phyloP scores from a whole-genome alignment of 2,329 filamentous ascomycete genomes.

The Sarocladium brachiariae region DNA sequence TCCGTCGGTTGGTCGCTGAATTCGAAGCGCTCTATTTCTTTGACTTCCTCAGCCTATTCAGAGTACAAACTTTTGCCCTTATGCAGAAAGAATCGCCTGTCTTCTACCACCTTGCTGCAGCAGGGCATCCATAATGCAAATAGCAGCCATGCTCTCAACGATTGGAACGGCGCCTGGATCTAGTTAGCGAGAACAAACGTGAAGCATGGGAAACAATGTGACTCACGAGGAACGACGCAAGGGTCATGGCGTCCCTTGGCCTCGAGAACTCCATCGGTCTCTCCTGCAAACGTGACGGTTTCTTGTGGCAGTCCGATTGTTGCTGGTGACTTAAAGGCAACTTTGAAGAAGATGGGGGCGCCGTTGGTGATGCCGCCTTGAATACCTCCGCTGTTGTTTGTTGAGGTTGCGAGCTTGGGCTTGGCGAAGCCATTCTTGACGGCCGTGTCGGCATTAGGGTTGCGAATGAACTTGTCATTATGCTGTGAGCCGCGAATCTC shows the following conservation, averaged over 20 bases:
- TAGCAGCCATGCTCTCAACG: conserved; percentile 83
- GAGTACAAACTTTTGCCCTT: background rate
- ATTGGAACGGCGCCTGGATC: conserved; percentile 61
- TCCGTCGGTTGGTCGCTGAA: background rate
- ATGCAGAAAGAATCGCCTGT: background rate
- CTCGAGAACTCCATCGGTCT: conserved; percentile 65
- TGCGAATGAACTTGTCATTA: conserved; percentile 56
- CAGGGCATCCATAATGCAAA: conserved; percentile 75
- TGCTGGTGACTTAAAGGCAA: conserved; percentile 90
- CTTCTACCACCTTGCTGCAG: conserved; percentile 1
- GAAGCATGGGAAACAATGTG: background rate
- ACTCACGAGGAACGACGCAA: conserved; percentile 70
- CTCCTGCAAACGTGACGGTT: conserved; percentile 72
- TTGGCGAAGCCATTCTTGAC: conserved; percentile 37
- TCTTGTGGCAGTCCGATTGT: conserved; percentile 86
- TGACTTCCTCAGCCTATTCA: background rate
- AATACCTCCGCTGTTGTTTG: conserved; percentile 91
- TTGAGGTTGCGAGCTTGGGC: conserved; percentile 72
- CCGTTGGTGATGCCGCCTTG: conserved; percentile 96
- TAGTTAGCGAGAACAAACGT: background rate
- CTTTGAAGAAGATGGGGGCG: conserved; percentile 86
- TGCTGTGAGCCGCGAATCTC: conserved; percentile 82
- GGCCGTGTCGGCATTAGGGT: conserved; percentile 37
- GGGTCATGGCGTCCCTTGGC: conserved; percentile 94
- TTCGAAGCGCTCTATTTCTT: background rate